These are phyloP conservation scores for Amanita exitialis DNA, from an alignment of 768 basidiomycete genomes.

Conservation along the genomic window DNA sequence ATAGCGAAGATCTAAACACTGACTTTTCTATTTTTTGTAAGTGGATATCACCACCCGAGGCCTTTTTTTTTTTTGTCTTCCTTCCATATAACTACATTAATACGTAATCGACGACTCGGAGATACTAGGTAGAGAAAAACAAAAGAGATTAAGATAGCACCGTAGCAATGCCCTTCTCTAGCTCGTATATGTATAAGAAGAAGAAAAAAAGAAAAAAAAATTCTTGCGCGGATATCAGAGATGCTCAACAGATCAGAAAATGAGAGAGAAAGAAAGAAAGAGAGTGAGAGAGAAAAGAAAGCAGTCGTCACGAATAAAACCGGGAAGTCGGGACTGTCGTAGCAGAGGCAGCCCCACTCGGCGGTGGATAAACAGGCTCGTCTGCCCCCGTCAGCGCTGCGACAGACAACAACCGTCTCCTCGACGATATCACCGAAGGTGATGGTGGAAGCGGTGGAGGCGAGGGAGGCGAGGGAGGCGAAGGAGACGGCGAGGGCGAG, in stretches of 20 bases:
- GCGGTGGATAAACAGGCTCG: not conserved
- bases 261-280: not conserved
- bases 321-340: conserved; percentile 1
- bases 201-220: not conserved
- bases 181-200: no score
- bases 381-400: conserved; percentile 5
- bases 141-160: no score
- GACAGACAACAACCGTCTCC: conserved; percentile 3
- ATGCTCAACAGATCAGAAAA: not conserved
- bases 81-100: no score
- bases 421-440: conserved; percentile 1
- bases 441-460: not conserved
- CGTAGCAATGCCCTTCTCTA: no score
- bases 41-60: no score
- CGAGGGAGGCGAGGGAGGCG: not conserved
- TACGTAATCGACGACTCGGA: no score
- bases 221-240: not conserved
- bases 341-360: not conserved
- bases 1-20: no score
- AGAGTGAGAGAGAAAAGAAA: not conserved
- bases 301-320: conserved; percentile 2
- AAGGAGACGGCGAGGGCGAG: not conserved
- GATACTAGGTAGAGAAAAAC: no score
- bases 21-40: no score
- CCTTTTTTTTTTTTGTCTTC: no score